Evolutionary conservation across 257 asterid species (phyloP), one percentile per base, ranked within the genome.

Genomic region (Solanum rostratum): DNA sequence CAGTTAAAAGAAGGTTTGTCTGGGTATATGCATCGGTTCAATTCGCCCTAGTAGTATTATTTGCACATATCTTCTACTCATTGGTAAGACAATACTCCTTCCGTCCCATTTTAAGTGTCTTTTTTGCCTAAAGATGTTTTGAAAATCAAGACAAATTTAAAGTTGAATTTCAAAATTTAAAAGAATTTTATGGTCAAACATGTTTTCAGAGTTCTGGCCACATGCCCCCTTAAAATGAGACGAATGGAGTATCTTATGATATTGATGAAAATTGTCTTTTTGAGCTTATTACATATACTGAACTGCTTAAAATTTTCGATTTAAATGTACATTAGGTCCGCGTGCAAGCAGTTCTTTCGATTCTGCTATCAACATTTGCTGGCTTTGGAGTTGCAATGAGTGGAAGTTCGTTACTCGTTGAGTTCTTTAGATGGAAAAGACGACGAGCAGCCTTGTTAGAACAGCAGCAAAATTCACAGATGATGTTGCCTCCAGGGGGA

Each of bases 331-430:
- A 2, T 24, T 49, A 95, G 99, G 88, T 93, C 87, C 95, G 85
- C 68, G 91, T 95, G 78, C 93, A 92, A 91, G 90, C 97, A 53
- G 87, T 94, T 27, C 63, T 93, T 78, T 91, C 98, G 0, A 87
- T 93, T 85, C 95, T 95, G 53, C 93, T 95, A 8, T 90, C 99
- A 13, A 91, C 97, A 78, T 93, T 95, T 60, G 89, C 95, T 11
- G 99, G 99, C 10, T 90, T 95, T 87, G 99, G 98, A 10, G 88
- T 93, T 79, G 92, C 98, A 27, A 95, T 94, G 97, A 88, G 91
- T 84, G 98, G 93, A 62, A 91, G 93, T 84, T 91, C 98, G 24
- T 82, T 92, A 46, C 79, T 87, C 5, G 88, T 94, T 11, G 97
- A 93, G 95, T 52, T 86, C 84, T 50, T 87, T 85, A 91, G 95